Evolutionary conservation across 305 asterid genomes (phyloP).

Genomic region (Ajuga reptans): DNA sequence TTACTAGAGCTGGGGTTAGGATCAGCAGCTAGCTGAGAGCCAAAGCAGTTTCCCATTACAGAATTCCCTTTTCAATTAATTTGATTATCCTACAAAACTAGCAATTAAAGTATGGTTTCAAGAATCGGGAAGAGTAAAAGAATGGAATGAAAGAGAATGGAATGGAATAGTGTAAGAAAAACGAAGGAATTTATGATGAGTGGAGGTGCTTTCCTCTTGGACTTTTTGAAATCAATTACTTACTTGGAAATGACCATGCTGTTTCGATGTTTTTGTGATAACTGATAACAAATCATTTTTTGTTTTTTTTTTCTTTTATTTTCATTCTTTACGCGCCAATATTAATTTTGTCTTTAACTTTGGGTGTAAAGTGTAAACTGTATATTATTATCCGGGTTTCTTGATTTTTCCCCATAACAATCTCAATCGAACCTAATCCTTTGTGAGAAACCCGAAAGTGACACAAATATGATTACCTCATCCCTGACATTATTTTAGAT

Average conservation of each 20-base stretch:
- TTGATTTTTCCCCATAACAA: too few species aligned
- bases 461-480: too few species aligned
- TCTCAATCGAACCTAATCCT: too few species aligned
- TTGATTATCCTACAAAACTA: neutral
- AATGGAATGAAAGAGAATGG: neutral
- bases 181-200: neutral
- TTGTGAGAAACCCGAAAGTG: too few species aligned
- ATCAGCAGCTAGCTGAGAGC: constrained; percentile 29
- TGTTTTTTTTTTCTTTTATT: neutral
- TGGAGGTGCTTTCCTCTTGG: constrained; percentile 9
- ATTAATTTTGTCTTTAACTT: too few species aligned
- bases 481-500: too few species aligned
- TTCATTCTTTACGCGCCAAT: neutral
- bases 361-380: too few species aligned
- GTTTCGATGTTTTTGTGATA: neutral
- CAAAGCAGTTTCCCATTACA: constrained; percentile 53
- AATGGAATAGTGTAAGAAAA: neutral
- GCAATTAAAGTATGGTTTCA: neutral
- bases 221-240: constrained; percentile 15
- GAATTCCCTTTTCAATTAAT: neutral
- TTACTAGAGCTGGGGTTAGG: constrained; percentile 30
- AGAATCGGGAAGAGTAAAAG: neutral
- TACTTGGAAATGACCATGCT: constrained; percentile 22
- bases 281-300: neutral
- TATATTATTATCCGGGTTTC: too few species aligned